Conservation (phyloP, 2,329 filamentous ascomycete genomes). For the Macrophomina phaseolina region DNA sequence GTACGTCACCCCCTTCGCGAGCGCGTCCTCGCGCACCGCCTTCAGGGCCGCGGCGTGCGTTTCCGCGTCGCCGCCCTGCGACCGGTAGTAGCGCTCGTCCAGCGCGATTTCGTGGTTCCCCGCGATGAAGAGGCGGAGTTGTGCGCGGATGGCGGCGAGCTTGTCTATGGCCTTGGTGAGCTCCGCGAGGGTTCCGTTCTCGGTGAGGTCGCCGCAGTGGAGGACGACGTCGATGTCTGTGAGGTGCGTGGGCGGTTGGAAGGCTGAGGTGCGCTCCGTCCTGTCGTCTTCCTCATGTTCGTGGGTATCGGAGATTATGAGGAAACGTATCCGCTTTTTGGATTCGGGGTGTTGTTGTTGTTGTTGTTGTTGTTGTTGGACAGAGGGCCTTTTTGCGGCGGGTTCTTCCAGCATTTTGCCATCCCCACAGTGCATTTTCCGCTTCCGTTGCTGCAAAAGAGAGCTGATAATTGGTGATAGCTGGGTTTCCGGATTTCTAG, state of each 20-base stretch:
- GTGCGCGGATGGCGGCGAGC: constrained; percentile 56
- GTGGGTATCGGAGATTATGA: constrained; percentile 54
- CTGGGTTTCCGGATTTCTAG: too few species aligned
- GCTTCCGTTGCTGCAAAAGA: too few species aligned
- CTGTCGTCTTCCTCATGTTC: background rate
- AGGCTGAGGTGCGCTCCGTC: background rate
- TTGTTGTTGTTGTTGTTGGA: too few species aligned
- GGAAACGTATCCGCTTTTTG: constrained; percentile 33
- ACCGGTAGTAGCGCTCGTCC: constrained; percentile 55
- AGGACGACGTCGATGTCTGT: constrained; percentile 58
- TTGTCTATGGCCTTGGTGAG: constrained; percentile 55
- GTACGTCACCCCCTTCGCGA: constrained; percentile 56
- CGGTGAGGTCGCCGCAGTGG: constrained; percentile 65
- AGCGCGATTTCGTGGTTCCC: constrained; percentile 68
- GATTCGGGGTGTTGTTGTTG: background rate
- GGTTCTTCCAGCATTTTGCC: too few species aligned
- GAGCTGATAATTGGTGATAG: too few species aligned
- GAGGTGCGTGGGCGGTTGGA: constrained; percentile 51
- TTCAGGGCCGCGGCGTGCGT: constrained; percentile 29
- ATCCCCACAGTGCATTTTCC: too few species aligned
- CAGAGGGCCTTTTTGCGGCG: too few species aligned
- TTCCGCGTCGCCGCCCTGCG: constrained; percentile 36
- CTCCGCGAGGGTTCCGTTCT: constrained; percentile 54
- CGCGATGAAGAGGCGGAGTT: constrained; percentile 66
- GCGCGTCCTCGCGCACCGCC: background rate